Percentiles rank a stretch among this genome's conserved stretches.
These are phyloP conservation scores for Trichoderma simmonsii DNA, from an alignment of 2,329 filamentous ascomycete genomes.

Conservation along the genomic window DNA sequence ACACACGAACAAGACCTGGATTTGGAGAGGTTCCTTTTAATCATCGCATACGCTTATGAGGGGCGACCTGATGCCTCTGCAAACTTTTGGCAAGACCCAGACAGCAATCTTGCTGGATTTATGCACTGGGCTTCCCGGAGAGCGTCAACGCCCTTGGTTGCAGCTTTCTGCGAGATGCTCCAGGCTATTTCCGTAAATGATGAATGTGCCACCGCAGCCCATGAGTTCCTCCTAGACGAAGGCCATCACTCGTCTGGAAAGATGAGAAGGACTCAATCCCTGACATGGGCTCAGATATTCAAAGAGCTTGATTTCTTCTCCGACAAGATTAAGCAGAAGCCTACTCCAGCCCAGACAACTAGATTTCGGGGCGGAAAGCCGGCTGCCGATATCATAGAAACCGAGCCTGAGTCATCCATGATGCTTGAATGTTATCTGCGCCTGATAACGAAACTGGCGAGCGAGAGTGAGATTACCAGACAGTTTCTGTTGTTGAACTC, in stretches of 20 bases:
- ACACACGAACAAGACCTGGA: slow-evolving; percentile 66
- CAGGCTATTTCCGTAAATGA: slow-evolving; percentile 81
- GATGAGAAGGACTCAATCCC: slow-evolving; percentile 75
- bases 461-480: slow-evolving; percentile 69
- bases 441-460: slow-evolving; percentile 76
- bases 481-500: slow-evolving; percentile 67
- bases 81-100: slow-evolving; percentile 87
- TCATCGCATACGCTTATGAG: slow-evolving; percentile 90
- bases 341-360: slow-evolving; percentile 41
- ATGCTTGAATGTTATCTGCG: slow-evolving; percentile 95
- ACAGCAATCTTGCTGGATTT: slow-evolving; percentile 91
- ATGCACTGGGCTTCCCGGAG: slow-evolving; percentile 95
- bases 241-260: slow-evolving; percentile 70
- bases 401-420: slow-evolving; percentile 87
- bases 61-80: slow-evolving; percentile 78
- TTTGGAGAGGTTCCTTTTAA: slow-evolving; percentile 85
- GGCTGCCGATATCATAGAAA: slow-evolving; percentile 66
- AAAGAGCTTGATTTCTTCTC: slow-evolving; percentile 85
- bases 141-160: slow-evolving; percentile 92
- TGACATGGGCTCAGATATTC: slow-evolving; percentile 93
- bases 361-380: slow-evolving; percentile 58
- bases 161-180: slow-evolving; percentile 95
- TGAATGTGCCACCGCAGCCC: slow-evolving; percentile 77
- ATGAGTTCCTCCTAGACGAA: slow-evolving; percentile 88
- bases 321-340: slow-evolving; percentile 71